Percentiles rank a stretch among this genome's conserved stretches.
Conservation (phyloP, 1,139 yeast genomes). For the Candida pseudocylindracea region DNA sequence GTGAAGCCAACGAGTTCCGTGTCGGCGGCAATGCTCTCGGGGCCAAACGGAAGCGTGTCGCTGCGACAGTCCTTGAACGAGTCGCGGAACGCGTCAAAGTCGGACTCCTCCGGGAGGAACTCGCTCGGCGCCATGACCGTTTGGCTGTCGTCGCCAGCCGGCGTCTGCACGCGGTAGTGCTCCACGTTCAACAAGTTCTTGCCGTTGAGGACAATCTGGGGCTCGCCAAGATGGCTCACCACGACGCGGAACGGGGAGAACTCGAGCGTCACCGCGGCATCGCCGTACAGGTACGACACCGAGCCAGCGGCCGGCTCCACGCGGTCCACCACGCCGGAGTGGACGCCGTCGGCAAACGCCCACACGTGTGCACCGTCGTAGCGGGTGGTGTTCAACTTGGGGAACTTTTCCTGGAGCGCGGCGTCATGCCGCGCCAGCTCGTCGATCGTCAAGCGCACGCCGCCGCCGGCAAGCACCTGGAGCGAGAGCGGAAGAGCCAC, state of each 20-base stretch:
- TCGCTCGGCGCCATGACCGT: too few relatives aligned
- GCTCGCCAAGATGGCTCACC: conserved; percentile 1
- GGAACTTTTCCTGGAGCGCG: neutral
- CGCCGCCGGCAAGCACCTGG: conserved; percentile 27
- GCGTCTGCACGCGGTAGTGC: conserved; percentile 31
- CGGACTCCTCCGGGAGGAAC: conserved; percentile 14
- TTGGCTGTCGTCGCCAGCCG: conserved; percentile 17
- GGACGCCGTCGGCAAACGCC: conserved; percentile 19
- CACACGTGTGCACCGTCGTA: conserved; percentile 39
- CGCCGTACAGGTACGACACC: conserved; percentile 18
- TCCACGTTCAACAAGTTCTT: conserved; percentile 54
- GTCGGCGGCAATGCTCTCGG: conserved; percentile 76
- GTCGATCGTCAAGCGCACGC: conserved; percentile 37
- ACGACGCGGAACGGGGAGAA: conserved; percentile 26
- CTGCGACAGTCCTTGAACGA: conserved; percentile 31
- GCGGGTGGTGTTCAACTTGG: conserved; percentile 14
- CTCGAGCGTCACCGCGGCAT: conserved; percentile 16
- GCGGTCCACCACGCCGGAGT: neutral
- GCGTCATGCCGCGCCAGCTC: conserved; percentile 21
- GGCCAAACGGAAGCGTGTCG: conserved; percentile 61
- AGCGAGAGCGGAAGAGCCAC: conserved; percentile 26
- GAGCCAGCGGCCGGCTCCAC: conserved; percentile 5
- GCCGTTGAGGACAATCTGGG: conserved; percentile 41
- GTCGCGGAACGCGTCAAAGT: conserved; percentile 36
- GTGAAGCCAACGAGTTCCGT: conserved; percentile 35